These are phyloP conservation scores for Ophiocordyceps australis DNA, from an alignment of 2,329 filamentous ascomycete genomes.

Conservation along the genomic window DNA sequence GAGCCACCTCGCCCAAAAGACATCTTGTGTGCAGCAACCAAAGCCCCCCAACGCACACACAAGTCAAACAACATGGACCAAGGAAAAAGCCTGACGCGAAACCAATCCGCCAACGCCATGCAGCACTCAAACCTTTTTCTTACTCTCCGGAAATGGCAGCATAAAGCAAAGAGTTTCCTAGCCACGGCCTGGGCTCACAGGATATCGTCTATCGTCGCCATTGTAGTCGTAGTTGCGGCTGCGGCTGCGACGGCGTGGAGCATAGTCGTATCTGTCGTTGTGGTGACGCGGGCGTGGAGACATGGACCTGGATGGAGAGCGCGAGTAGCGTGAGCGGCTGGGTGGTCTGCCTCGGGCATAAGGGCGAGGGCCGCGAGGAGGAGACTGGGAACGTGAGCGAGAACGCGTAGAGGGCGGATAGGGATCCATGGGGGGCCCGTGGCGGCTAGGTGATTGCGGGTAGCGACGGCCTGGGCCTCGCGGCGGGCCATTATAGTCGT, in stretches of 20 bases:
- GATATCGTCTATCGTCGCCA: conserved; percentile 18
- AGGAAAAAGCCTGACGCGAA: no score
- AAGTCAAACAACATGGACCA: no score
- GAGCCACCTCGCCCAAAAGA: no score
- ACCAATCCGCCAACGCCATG: no score
- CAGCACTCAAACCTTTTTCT: no score
- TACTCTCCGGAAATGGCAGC: no score
- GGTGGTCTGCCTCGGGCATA: conserved; percentile 19
- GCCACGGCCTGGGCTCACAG: conserved; percentile 17
- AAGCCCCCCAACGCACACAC: no score
- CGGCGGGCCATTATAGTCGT: conserved; percentile 14
- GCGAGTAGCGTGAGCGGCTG: conserved; percentile 23
- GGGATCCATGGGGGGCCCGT: conserved; percentile 29
- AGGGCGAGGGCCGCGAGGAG: conserved; percentile 12
- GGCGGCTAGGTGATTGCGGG: conserved; percentile 14
- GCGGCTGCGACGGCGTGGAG: conserved; percentile 23
- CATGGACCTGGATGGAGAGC: conserved; percentile 28
- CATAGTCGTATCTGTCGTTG: conserved; percentile 12
- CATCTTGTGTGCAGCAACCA: no score
- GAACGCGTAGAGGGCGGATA: conserved; percentile 43
- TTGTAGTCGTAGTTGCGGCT: conserved; percentile 28
- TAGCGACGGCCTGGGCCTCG: conserved; percentile 17
- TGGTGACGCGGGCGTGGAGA: conserved; percentile 16
- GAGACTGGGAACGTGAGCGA: conserved; percentile 22
- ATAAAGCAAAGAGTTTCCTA: no score